These are phyloP conservation scores for Waltiozyma sp. DNA, from an alignment of 1,139 yeast genomes.

Conservation along the genomic window DNA sequence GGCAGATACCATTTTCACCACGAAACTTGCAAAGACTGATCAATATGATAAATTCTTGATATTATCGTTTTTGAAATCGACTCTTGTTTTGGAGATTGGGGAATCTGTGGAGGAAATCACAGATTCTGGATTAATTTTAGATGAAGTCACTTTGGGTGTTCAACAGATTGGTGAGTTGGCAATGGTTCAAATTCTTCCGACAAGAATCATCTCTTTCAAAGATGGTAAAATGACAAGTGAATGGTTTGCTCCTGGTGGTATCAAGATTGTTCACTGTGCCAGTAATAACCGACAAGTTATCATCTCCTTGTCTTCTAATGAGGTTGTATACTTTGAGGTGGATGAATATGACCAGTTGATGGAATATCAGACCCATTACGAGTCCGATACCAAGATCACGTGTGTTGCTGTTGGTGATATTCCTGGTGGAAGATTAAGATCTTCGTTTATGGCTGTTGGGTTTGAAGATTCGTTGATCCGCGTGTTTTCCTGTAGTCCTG, in stretches of 20 bases:
- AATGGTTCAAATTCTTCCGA: conserved; percentile 59
- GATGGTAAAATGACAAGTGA: conserved; percentile 24
- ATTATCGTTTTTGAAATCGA: conserved; percentile 54
- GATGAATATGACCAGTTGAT: conserved; percentile 54
- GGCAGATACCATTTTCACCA: conserved; percentile 54
- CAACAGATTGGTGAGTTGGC: conserved; percentile 59
- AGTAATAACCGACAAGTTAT: conserved; percentile 60
- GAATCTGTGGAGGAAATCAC: conserved; percentile 71
- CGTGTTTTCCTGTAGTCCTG: conserved; percentile 53
- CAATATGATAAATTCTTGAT: conserved; percentile 53
- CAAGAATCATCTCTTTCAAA: conserved; percentile 61
- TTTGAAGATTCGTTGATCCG: conserved; percentile 63
- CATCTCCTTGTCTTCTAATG: conserved; percentile 61
- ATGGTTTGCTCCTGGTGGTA: conserved; percentile 84
- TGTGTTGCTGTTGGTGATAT: conserved; percentile 48
- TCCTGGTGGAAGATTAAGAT: conserved; percentile 35
- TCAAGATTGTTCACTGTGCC: conserved; percentile 46
- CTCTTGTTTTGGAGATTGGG: conserved; percentile 67
- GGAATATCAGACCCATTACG: conserved; percentile 58
- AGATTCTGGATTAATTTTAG: conserved; percentile 47
- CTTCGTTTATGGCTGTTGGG: conserved; percentile 59
- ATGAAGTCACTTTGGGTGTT: conserved; percentile 56
- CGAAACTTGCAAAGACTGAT: conserved; percentile 35
- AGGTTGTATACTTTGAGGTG: conserved; percentile 74
- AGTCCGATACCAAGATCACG: conserved; percentile 41